A percentile compares a stretch with the other conserved stretches of the same genome.
Conservation (phyloP, 495 filamentous ascomycete genomes). For the Tirmania nivea region DNA sequence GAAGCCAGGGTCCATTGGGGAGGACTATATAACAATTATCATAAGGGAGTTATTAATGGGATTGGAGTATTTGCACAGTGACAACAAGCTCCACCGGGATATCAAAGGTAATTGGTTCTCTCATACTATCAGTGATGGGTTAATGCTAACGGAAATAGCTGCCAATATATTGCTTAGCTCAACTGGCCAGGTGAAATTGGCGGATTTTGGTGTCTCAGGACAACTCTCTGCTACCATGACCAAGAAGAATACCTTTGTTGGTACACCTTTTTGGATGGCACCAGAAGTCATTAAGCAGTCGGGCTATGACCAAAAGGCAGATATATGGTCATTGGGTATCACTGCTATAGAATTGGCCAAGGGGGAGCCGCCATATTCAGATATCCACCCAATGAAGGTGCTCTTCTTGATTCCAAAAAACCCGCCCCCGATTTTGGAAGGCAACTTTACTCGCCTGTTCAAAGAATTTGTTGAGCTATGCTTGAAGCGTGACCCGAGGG, state of each 20-base stretch:
- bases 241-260: constrained; percentile 95
- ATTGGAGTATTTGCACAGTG: constrained; percentile 77
- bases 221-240: constrained; percentile 96
- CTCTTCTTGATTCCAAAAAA: constrained; percentile 94
- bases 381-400: constrained; percentile 93
- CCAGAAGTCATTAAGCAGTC: constrained; percentile 95
- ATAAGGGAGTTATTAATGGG: constrained; percentile 77
- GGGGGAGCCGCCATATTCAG: constrained; percentile 80
- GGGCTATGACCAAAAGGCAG: constrained; percentile 91
- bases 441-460: constrained; percentile 68
- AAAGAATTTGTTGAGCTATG: constrained; percentile 84
- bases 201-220: constrained; percentile 93
- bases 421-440: constrained; percentile 64
- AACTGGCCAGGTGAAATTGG: constrained; percentile 82
- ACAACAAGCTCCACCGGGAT: constrained; percentile 93
- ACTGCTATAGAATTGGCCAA: constrained; percentile 85
- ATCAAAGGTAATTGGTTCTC: constrained; percentile 38
- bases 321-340: constrained; percentile 95
- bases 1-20: constrained; percentile 77
- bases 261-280: constrained; percentile 98
- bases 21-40: constrained; percentile 84
- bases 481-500: constrained; percentile 72
- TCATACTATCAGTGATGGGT: background rate
- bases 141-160: constrained; percentile 23
- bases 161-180: constrained; percentile 77